These are phyloP conservation scores for Lecanicillium sp. DNA, from an alignment of 2,329 filamentous ascomycete species.

Conservation along the genomic window DNA sequence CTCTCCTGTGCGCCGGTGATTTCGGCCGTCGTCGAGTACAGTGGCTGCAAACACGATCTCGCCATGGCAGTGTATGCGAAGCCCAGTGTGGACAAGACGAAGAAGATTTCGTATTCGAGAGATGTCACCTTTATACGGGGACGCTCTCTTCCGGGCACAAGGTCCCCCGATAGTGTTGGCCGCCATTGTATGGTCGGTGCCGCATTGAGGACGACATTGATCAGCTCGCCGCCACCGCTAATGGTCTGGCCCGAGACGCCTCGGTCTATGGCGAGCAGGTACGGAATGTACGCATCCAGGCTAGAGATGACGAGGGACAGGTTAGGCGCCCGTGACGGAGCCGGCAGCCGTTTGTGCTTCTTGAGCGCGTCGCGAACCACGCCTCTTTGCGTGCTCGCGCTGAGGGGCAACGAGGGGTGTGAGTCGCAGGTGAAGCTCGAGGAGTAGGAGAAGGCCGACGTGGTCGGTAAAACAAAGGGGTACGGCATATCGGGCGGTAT, in stretches of 20 bases:
- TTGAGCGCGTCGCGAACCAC: slow-evolving; percentile 80
- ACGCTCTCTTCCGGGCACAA: slow-evolving; percentile 56
- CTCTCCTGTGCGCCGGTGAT: slow-evolving; percentile 59
- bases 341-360: slow-evolving; percentile 77
- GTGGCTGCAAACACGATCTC: slow-evolving; percentile 60
- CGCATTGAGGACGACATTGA: slow-evolving; percentile 58
- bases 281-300: slow-evolving; percentile 73
- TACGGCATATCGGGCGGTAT: slow-evolving; percentile 65
- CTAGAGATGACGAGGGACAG: slow-evolving; percentile 62
- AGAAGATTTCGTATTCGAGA: slow-evolving; percentile 77
- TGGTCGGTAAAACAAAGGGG: slow-evolving; percentile 81
- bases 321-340: slow-evolving; percentile 60
- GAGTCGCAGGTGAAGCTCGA: slow-evolving; percentile 69
- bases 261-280: slow-evolving; percentile 69
- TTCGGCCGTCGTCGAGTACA: slow-evolving; percentile 59
- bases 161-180: slow-evolving; percentile 62
- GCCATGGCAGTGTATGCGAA: slow-evolving; percentile 68
- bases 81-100: slow-evolving; percentile 68
- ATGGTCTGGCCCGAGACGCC: slow-evolving; percentile 49
- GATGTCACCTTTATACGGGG: slow-evolving; percentile 62
- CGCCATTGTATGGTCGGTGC: slow-evolving; percentile 73
- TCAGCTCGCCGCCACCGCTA: slow-evolving; percentile 43
- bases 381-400: slow-evolving; percentile 74
- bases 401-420: slow-evolving; percentile 81
- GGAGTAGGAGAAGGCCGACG: slow-evolving; percentile 77